phyloP scores from a whole-genome alignment of 306 rosid genomes.

The Cicer judaicum region DNA sequence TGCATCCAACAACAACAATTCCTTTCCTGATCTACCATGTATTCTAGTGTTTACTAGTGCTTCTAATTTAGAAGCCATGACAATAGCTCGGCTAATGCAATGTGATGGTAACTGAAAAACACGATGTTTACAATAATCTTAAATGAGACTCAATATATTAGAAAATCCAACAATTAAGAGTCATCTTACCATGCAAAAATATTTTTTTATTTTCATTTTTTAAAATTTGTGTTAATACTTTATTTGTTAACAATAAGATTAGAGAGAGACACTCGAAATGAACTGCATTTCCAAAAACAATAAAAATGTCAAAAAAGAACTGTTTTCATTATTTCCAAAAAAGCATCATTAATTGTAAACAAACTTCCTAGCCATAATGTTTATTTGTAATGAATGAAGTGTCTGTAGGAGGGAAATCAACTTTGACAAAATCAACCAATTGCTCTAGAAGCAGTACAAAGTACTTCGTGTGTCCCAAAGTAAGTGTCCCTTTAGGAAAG shows the following conservation, averaged over 20 bases:
- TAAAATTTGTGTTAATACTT: too few relatives aligned
- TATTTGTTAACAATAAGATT: too few relatives aligned
- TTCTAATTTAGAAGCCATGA: conserved; percentile 82
- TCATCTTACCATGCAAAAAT: too few relatives aligned
- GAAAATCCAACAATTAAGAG: conserved; percentile 24
- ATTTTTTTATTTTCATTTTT: too few relatives aligned
- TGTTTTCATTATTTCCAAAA: too few relatives aligned
- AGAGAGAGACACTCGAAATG: too few relatives aligned
- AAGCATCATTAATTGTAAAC: not conserved
- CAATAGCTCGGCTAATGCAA: conserved; percentile 70
- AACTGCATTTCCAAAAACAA: too few relatives aligned
- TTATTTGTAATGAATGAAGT: conserved; percentile 30
- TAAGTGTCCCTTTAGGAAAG: not conserved
- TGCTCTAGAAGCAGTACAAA: conserved; percentile 20
- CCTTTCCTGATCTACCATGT: conserved; percentile 48
- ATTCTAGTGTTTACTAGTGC: conserved; percentile 59
- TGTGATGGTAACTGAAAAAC: conserved; percentile 71
- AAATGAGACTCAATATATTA: conserved; percentile 11
- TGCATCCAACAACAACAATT: conserved; percentile 40
- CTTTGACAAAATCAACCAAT: conserved; percentile 19
- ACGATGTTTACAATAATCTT: conserved; percentile 30
- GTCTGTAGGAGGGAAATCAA: not conserved
- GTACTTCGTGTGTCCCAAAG: not conserved
- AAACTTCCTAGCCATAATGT: conserved; percentile 22
- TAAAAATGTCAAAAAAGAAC: too few relatives aligned